Conservation (phyloP, 2,329 filamentous ascomycete species). For the Fusarium sublunatum region DNA sequence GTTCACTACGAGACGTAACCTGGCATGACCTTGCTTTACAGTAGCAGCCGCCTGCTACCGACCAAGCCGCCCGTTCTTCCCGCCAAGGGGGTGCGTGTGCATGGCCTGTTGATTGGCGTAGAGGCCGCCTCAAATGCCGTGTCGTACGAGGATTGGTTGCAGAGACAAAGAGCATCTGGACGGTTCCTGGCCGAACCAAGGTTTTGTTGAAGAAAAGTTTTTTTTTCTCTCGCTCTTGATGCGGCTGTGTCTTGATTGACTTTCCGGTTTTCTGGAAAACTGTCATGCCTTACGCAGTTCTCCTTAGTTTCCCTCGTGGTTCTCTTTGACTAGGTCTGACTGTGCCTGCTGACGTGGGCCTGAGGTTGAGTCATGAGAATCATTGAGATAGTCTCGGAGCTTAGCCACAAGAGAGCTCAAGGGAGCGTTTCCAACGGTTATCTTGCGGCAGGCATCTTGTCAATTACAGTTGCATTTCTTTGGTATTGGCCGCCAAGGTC, state of each 20-base stretch:
- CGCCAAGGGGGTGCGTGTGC: conserved; percentile 23
- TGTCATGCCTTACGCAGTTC: not conserved
- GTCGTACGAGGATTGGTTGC: conserved; percentile 40
- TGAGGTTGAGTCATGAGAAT: conserved; percentile 32
- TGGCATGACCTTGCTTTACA: conserved; percentile 15
- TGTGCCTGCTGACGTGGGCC: conserved; percentile 29
- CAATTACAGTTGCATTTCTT: conserved; percentile 20
- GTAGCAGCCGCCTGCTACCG: conserved; percentile 37
- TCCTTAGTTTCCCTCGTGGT: conserved; percentile 20
- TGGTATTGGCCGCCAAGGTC: conserved; percentile 27
- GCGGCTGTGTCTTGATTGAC: conserved; percentile 1
- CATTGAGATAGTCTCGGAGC: conserved; percentile 19
- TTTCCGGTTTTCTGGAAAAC: conserved; percentile 19
- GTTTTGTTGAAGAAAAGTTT: conserved; percentile 20
- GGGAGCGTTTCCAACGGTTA: not conserved
- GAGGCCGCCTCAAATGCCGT: conserved; percentile 34
- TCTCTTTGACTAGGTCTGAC: conserved; percentile 15
- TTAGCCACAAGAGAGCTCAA: conserved; percentile 1
- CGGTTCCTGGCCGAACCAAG: conserved; percentile 19
- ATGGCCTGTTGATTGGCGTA: conserved; percentile 40
- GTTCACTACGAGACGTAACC: not conserved
- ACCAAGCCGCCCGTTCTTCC: conserved; percentile 36
- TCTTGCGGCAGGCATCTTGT: conserved; percentile 3
- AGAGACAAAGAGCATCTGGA: conserved; percentile 27
- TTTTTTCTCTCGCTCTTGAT: conserved; percentile 14